Evolutionary conservation across 192 early-diverging fungal species (phyloP).

Genomic region (Dissophora globulifera): DNA sequence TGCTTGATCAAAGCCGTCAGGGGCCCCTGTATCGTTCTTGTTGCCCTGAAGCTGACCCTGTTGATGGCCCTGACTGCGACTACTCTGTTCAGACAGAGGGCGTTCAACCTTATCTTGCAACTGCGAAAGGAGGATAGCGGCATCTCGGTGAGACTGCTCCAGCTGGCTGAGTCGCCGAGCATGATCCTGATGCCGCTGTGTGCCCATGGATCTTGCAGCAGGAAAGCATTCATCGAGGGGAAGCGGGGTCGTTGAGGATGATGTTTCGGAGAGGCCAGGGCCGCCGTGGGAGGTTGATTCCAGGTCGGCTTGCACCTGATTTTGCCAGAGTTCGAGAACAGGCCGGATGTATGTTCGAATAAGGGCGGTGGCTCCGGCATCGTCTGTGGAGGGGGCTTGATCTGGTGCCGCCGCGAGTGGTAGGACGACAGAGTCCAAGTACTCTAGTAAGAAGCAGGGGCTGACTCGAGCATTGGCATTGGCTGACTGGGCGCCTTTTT

Average conservation of each 20-base stretch:
- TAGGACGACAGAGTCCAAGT: constrained; percentile 7
- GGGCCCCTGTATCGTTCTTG: too few species aligned
- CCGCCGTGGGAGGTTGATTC: neutral
- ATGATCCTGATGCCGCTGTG: constrained; percentile 20
- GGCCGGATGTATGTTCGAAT: constrained; percentile 22
- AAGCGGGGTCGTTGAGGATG: constrained; percentile 5
- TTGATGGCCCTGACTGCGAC: too few species aligned
- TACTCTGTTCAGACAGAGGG: neutral
- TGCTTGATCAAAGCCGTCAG: too few species aligned
- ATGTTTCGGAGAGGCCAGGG: constrained; percentile 2
- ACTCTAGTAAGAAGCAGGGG: neutral
- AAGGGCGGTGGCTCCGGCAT: neutral
- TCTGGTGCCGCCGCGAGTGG: neutral
- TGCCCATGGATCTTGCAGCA: too few species aligned
- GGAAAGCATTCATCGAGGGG: neutral
- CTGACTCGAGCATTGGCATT: neutral
- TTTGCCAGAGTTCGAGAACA: constrained; percentile 28
- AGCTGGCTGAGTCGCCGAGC: constrained; percentile 14
- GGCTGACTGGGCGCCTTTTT: neutral
- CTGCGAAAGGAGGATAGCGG: constrained; percentile 16
- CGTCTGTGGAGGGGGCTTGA: too few species aligned
- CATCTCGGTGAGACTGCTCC: constrained; percentile 11
- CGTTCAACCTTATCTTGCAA: constrained; percentile 25
- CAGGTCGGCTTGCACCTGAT: neutral
- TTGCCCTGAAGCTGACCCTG: too few species aligned